Conservation (phyloP, 345 rosid species). For the Passiflora organensis region DNA sequence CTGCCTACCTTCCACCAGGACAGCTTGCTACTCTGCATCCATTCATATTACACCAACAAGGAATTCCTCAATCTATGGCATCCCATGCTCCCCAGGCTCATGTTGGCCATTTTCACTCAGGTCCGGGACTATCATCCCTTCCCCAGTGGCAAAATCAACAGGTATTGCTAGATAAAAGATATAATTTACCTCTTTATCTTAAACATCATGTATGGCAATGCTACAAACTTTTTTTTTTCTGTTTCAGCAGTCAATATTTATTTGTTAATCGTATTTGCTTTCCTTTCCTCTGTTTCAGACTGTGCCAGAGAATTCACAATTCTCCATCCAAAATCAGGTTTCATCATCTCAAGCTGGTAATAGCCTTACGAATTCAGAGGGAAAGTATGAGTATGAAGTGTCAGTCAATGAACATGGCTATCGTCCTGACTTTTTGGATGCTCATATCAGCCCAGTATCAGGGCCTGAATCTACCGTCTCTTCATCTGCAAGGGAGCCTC, state of each 20-base stretch:
- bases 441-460: conserved; percentile 42
- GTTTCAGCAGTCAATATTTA: too few species aligned
- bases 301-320: conserved; percentile 43
- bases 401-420: conserved; percentile 49
- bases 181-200: neutral
- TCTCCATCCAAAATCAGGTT: conserved; percentile 45
- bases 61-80: conserved; percentile 54
- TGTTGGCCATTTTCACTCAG: conserved; percentile 48
- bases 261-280: neutral
- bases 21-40: conserved; percentile 76
- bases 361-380: conserved; percentile 40
- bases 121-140: conserved; percentile 39
- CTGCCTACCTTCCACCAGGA: conserved; percentile 64
- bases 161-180: conserved; percentile 26
- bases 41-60: conserved; percentile 69
- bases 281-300: conserved; percentile 30
- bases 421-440: conserved; percentile 49
- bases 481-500: conserved; percentile 50
- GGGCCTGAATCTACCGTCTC: conserved; percentile 43
- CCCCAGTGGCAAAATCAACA: conserved; percentile 73
- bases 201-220: too few species aligned
- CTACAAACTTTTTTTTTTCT: neutral
- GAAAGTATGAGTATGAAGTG: conserved; percentile 49
- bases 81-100: conserved; percentile 59
- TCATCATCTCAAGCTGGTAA: conserved; percentile 51